Base-by-base conservation (phyloP, 2,329 filamentous ascomycete species). In the Lecanicillium sp. region DNA sequence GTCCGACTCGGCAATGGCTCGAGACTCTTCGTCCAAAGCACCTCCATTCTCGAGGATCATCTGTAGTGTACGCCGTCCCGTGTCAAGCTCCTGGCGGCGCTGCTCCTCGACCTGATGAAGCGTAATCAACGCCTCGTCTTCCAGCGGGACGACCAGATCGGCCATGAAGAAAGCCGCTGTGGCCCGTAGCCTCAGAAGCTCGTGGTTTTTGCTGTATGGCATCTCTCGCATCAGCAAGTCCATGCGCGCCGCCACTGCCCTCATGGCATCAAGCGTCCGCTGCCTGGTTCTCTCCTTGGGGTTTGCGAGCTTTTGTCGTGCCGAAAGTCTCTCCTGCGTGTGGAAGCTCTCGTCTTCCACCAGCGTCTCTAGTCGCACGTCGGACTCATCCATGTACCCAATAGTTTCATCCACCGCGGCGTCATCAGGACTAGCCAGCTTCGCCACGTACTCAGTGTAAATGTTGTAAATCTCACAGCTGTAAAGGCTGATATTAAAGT, bases 401-500 rank as follows among this genome's bases (percentile, higher is more conserved):
- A 24, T 39, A 24, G 38, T 43, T 43, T 48, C 11, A 47, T 52
- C 38, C 11, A 67, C 59, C 11, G 67, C 67, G 4, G 58, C 56
- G 15, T 62, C 55, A 10, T 74, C 55, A 10, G 59, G 62, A 29
- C 7, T 29, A 46, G 69, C 62, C 30, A 77, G 58, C 10, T 66
- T 74, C 43, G 61, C 60, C 47, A 63, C 67, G 58, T 77, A 77
- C 68, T 81, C 81, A 39, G 79, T 72, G 58, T 87, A 79, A 2
- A 83, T 72, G 52, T 86, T 80, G 62, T 88, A 90, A 44, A 95
- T 77, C 78, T 93, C 91, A 38, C 89, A 78, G 41, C 82, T 82
- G 56, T 91, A 83, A 68, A 95, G 78, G 12, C 86, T 85, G 12
- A 87, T 83, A 67, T 89, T 90, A 62, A 96, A 95, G 52, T 88